A percentile compares a stretch with the other conserved stretches of the same genome.
These are phyloP conservation scores for Termitomyces sp. DNA, from an alignment of 1,284 basidiomycete species.

Conservation along the genomic window DNA sequence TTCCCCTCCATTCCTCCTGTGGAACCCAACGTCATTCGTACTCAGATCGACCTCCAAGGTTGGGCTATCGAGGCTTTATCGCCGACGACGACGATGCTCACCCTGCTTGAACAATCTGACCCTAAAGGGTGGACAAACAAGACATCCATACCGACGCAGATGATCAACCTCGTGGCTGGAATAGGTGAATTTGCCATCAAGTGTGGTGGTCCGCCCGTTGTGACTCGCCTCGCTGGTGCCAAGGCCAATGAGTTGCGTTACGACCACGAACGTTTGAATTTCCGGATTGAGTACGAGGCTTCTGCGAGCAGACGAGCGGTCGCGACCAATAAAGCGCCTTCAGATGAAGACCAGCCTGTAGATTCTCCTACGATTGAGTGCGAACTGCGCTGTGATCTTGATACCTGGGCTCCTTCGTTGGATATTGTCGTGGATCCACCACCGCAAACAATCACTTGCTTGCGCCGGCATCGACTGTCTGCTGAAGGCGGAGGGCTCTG, in stretches of 20 bases:
- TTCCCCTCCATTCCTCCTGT: slow-evolving; percentile 77
- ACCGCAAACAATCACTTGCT: slow-evolving; percentile 77
- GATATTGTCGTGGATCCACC: slow-evolving; percentile 95
- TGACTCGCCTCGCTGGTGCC: slow-evolving; percentile 82
- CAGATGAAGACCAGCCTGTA: slow-evolving; percentile 13
- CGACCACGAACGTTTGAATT: slow-evolving; percentile 82
- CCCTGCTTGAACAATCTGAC: slow-evolving; percentile 94
- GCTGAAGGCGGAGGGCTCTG: slow-evolving; percentile 92
- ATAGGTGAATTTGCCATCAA: slow-evolving; percentile 95
- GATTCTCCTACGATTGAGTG: slow-evolving; percentile 72
- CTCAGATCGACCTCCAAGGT: slow-evolving; percentile 93
- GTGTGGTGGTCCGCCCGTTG: slow-evolving; percentile 87
- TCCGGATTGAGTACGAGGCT: slow-evolving; percentile 83
- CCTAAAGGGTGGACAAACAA: slow-evolving; percentile 98
- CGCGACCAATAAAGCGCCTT: slow-evolving; percentile 16
- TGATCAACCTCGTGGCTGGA: slow-evolving; percentile 83
- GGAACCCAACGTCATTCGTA: slow-evolving; percentile 80
- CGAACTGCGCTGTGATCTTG: slow-evolving; percentile 91
- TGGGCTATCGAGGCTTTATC: slow-evolving; percentile 97
- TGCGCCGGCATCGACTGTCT: slow-evolving; percentile 85
- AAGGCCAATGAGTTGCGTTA: slow-evolving; percentile 73
- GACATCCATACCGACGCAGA: slow-evolving; percentile 85
- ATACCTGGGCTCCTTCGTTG: slow-evolving; percentile 84
- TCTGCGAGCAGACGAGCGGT: slow-evolving; percentile 43
- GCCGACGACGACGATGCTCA: slow-evolving; percentile 92